These are phyloP conservation scores for Aspergillus baeticus DNA, from an alignment of 495 filamentous ascomycete genomes.

Conservation along the genomic window DNA sequence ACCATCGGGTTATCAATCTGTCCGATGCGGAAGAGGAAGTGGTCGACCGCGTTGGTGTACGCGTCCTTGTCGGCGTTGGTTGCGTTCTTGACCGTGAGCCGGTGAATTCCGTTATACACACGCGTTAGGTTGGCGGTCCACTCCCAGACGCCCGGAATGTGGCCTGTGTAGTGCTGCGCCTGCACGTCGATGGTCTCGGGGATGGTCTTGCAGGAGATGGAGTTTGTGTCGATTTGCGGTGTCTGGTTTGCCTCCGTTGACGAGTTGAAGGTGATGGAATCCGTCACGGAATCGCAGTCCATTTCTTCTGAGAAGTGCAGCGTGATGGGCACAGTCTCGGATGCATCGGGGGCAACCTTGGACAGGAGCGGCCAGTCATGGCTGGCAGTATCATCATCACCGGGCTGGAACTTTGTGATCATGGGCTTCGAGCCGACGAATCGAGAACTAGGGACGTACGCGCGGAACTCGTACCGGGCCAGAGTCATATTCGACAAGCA, in stretches of 20 bases:
- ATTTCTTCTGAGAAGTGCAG: slow-evolving; percentile 61
- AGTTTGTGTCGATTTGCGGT: slow-evolving; percentile 37
- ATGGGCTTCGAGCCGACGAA: slow-evolving; percentile 55
- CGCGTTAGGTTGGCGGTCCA: slow-evolving; percentile 51
- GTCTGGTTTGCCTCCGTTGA: slow-evolving; percentile 40
- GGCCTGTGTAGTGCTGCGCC: slow-evolving; percentile 34
- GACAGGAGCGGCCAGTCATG: slow-evolving; percentile 60
- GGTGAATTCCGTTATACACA: slow-evolving; percentile 63
- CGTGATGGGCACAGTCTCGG: slow-evolving; percentile 45
- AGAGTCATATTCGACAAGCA: slow-evolving; percentile 54
- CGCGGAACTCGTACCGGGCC: slow-evolving; percentile 58
- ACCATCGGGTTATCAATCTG: slow-evolving; percentile 59
- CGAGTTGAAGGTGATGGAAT: slow-evolving; percentile 52
- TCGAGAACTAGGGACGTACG: slow-evolving; percentile 52
- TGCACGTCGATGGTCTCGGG: slow-evolving; percentile 8
- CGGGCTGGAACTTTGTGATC: slow-evolving; percentile 61
- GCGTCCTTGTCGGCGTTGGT: slow-evolving; percentile 30
- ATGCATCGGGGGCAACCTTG: slow-evolving; percentile 36
- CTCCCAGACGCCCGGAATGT: slow-evolving; percentile 51
- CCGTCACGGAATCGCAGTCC: slow-evolving; percentile 55
- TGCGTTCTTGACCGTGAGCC: slow-evolving; percentile 58
- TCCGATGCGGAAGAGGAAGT: slow-evolving; percentile 57
- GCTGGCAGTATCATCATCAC: slow-evolving; percentile 25
- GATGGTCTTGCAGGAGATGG: slow-evolving; percentile 42
- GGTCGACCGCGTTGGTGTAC: slow-evolving; percentile 51